These are phyloP conservation scores for Colletotrichum melonis DNA, from an alignment of 2,329 filamentous ascomycete species.

Conservation along the genomic window DNA sequence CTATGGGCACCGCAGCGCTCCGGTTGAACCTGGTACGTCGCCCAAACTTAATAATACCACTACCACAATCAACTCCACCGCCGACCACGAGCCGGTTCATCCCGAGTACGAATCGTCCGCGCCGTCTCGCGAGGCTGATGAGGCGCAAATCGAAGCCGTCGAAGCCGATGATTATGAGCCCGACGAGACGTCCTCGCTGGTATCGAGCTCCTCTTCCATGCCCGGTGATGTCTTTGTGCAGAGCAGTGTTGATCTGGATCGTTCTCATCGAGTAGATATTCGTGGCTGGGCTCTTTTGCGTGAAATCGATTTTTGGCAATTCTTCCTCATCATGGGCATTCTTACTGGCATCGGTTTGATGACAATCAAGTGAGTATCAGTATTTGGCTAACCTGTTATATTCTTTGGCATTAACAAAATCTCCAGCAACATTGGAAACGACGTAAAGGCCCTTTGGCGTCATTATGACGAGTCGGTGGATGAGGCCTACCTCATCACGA, in stretches of 20 bases:
- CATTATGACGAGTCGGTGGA: conserved; percentile 81
- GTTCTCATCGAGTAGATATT: conserved; percentile 88
- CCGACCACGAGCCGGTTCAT: conserved; percentile 30
- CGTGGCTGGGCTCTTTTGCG: conserved; percentile 82
- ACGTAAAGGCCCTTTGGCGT: conserved; percentile 88
- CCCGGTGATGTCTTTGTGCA: conserved; percentile 63
- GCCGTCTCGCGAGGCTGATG: conserved; percentile 34
- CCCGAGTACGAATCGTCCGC: conserved; percentile 15
- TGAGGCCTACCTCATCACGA: conserved; percentile 80
- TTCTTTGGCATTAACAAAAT: conserved; percentile 42
- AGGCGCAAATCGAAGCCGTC: conserved; percentile 43
- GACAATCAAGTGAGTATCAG: conserved; percentile 89
- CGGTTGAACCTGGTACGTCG: conserved; percentile 76
- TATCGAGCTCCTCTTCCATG: conserved; percentile 71
- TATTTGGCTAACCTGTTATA: not conserved
- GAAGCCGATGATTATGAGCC: conserved; percentile 50
- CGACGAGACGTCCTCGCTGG: conserved; percentile 84
- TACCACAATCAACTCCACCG: conserved; percentile 41
- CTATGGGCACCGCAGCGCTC: conserved; percentile 49
- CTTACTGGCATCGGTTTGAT: conserved; percentile 94
- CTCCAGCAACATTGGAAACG: conserved; percentile 90
- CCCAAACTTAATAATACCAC: conserved; percentile 39
- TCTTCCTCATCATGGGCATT: conserved; percentile 89
- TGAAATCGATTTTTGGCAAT: conserved; percentile 87
- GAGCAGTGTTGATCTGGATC: conserved; percentile 76